These are phyloP conservation scores for Croton setiger DNA, from an alignment of 441 rosid genomes.

Conservation along the genomic window DNA sequence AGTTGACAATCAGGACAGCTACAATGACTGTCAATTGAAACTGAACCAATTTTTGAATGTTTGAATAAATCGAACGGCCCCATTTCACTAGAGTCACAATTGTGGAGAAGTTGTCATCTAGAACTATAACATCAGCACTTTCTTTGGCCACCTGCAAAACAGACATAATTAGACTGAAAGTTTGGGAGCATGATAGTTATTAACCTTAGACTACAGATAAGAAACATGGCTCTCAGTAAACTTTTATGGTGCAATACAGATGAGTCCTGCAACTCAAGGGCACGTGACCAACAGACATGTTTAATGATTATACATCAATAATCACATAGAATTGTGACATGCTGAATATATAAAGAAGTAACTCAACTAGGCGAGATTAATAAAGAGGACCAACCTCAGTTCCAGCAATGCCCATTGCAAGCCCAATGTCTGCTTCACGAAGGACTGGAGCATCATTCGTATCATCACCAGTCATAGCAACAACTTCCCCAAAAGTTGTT, in stretches of 20 bases:
- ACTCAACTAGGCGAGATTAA: too few relatives aligned
- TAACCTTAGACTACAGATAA: background rate
- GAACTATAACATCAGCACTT: slow-evolving; percentile 51
- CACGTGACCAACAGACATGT: too few relatives aligned
- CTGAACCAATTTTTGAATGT: slow-evolving; percentile 53
- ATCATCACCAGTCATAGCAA: slow-evolving; percentile 59
- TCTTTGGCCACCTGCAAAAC: slow-evolving; percentile 52
- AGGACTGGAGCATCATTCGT: slow-evolving; percentile 54
- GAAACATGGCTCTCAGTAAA: too few relatives aligned
- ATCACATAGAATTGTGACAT: too few relatives aligned
- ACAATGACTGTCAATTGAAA: slow-evolving; percentile 56
- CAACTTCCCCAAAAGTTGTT: slow-evolving; percentile 48
- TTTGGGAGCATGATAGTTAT: background rate
- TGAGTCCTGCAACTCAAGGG: too few relatives aligned
- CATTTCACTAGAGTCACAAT: slow-evolving; percentile 39
- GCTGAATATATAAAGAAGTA: too few relatives aligned
- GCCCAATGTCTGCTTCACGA: slow-evolving; percentile 54
- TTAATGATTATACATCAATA: too few relatives aligned
- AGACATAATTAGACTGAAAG: slow-evolving; percentile 5
- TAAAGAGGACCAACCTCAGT: slow-evolving; percentile 41
- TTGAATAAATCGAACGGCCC: slow-evolving; percentile 52
- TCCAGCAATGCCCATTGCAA: slow-evolving; percentile 58
- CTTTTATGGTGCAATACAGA: too few relatives aligned
- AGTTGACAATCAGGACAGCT: slow-evolving; percentile 44
- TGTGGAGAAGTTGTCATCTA: slow-evolving; percentile 49